Evolutionary conservation across 306 rosid species (phyloP), one percentile per base, ranked within the genome.

Genomic region (Cicer chorassanicum): DNA sequence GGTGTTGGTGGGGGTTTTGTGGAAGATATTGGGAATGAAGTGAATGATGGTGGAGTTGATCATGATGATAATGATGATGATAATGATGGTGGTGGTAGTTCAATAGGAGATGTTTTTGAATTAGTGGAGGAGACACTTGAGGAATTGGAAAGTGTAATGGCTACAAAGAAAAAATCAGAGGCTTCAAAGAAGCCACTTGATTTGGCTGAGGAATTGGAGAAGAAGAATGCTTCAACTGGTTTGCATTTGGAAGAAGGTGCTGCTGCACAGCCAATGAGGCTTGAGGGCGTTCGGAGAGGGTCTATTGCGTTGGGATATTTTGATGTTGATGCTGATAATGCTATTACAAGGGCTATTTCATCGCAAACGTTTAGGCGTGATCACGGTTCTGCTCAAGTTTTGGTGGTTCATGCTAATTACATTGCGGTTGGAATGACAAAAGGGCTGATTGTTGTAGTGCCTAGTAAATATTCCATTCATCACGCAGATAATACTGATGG

Each of bases 191-290:
- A 86, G 83, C 92, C 97, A 1, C 95, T 94, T 12, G 91, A 94
- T 55, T 69, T 86, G 18, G 99, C 99, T 0, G 99, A 92, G 80
- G 95, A 92, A 76, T 76, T 87, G 21, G 99, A 94, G 88, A 92
- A 85, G 89, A 94, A 86, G 71, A 90, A 89, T 53, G 99, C 99
- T 86, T 94, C 93, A 8, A 92, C 93, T 66, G 96, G 92, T 80
- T 66, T 92, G 84, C 88, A 94, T 69, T 90, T 85, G 93, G 97
- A 92, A 80, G 99, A 86, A 82, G 99, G 99, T 48, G 99, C 96
- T 41, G 99, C 97, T 57, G 97, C 99, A 51, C 99, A 90, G 82
- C 99, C 99, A 49, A 92, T 92, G 99, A 81, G 92, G 88, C 92
- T 94, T 3, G 99, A 94, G 86, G 97, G 99, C 3, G 85, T 90